Conservation (phyloP, 768 basidiomycete genomes). For the Pholiota microspora region DNA sequence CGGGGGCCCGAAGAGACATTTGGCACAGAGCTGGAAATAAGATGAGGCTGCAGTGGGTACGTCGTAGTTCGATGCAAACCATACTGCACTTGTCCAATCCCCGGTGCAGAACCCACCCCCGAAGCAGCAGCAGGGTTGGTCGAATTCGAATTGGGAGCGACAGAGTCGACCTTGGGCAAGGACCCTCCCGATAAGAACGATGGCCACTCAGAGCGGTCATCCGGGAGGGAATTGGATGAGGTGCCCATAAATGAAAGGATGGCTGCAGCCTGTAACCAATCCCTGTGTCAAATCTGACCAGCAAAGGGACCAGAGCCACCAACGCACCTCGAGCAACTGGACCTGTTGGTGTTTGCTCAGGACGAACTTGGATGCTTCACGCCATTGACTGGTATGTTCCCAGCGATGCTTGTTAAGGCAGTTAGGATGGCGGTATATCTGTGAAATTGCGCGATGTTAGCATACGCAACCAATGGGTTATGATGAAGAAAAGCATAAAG, state of each 20-base stretch:
- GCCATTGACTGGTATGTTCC: constrained; percentile 98
- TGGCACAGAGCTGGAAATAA: constrained; percentile 22
- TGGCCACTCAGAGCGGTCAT: constrained; percentile 93
- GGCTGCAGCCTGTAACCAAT: constrained; percentile 70
- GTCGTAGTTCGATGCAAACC: constrained; percentile 8
- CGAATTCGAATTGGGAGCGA: neutral
- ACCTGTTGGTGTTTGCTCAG: constrained; percentile 98
- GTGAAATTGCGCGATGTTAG: neutral
- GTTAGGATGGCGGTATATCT: constrained; percentile 90
- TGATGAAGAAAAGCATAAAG: neutral
- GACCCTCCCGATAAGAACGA: constrained; percentile 73
- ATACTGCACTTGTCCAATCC: constrained; percentile 3
- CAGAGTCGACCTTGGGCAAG: constrained; percentile 45
- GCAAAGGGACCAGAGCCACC: constrained; percentile 1
- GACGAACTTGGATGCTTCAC: constrained; percentile 83
- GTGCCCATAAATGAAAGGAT: constrained; percentile 89
- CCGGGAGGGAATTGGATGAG: constrained; percentile 72
- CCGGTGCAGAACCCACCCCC: neutral
- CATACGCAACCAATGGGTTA: neutral
- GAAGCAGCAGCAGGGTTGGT: constrained; percentile 7
- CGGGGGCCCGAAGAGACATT: constrained; percentile 36
- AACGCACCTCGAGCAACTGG: constrained; percentile 84
- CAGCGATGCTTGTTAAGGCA: constrained; percentile 97
- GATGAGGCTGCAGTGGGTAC: constrained; percentile 14
- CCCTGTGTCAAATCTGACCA: neutral